Evolutionary conservation across 2,329 filamentous ascomycete genomes (phyloP), one percentile per base, ranked within the genome.

Genomic region (Pyrenochaeta sp.): DNA sequence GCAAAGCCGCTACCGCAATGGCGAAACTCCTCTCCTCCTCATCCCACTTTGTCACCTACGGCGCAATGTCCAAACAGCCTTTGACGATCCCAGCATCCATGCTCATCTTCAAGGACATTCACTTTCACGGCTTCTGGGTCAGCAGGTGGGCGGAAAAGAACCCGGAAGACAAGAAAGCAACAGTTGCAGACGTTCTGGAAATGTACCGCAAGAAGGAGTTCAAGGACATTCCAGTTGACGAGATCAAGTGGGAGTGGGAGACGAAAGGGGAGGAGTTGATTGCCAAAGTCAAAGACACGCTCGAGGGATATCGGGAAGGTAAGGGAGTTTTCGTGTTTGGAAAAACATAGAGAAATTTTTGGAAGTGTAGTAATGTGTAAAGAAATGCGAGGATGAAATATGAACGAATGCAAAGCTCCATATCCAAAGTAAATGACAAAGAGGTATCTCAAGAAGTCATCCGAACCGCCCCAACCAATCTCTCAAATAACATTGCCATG

Each of bases 101-200:
- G 66, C 82, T 98, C 58, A 99, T 99, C 69, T 99, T 99, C 82
- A 95, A 94, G 78, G 88, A 98, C 68, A 84, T 98, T 51, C 85
- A 87, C 50, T 96, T 97, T 72, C 86, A 91, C 61, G 96, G 95
- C 4, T 99, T 98, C 79, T 99, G 95, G 95, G 88, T 98, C 25
- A 95, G 91, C 73, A 88, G 85, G 59, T 98, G 95, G 94, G 92
- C 91, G 47, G 89, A 93, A 73, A 81, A 84, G 62, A 85, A 97
- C 68, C 86, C 88, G 0, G 83, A 84, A 5, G 88, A 90, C 58
- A 96, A 96, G 81, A 86, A 86, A 74, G 85, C 84, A 72, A 96
- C 92, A 44, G 88, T 98, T n/a, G 85, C 90, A 25, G 91, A 97
- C 78, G 89, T 99, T 36, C 80, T 99, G 59, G 85, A 88, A 40